Conservation (phyloP, 345 rosid species). For the Populus tremula region DNA sequence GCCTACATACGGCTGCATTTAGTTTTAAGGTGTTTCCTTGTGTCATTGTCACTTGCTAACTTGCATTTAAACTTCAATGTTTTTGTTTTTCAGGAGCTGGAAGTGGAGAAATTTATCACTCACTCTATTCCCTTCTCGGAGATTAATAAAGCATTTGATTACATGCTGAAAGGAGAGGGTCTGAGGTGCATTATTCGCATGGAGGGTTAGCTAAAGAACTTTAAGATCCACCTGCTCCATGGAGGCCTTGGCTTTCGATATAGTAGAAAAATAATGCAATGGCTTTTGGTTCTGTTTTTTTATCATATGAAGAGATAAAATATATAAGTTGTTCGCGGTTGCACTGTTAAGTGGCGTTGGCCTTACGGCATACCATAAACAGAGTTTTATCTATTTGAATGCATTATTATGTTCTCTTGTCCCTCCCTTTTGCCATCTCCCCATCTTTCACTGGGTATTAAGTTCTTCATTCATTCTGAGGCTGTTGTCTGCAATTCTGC, state of each 20-base stretch:
- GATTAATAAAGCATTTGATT: slow-evolving; percentile 49
- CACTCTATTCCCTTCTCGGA: slow-evolving; percentile 39
- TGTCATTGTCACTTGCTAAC: too few species aligned
- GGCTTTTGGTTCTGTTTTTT: neutral
- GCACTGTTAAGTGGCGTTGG: too few species aligned
- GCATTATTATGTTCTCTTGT: too few species aligned
- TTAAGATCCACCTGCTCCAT: neutral
- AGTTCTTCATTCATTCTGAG: too few species aligned
- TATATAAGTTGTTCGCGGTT: neutral
- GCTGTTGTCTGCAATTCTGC: too few species aligned
- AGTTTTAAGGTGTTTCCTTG: too few species aligned
- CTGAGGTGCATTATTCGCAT: slow-evolving; percentile 48
- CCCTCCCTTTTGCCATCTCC: too few species aligned
- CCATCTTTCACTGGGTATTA: too few species aligned
- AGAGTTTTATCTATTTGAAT: too few species aligned
- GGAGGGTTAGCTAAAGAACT: slow-evolving; percentile 14
- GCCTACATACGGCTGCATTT: too few species aligned
- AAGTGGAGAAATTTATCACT: slow-evolving; percentile 50
- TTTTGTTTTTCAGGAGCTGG: slow-evolving; percentile 37
- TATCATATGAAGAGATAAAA: neutral
- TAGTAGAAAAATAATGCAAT: too few species aligned
- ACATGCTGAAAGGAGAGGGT: slow-evolving; percentile 46
- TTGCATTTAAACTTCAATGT: neutral
- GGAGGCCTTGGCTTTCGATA: neutral
- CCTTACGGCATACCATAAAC: too few species aligned